phyloP scores from a whole-genome alignment of 2,329 filamentous ascomycete genomes.

The Calonectria hongkongensis region DNA sequence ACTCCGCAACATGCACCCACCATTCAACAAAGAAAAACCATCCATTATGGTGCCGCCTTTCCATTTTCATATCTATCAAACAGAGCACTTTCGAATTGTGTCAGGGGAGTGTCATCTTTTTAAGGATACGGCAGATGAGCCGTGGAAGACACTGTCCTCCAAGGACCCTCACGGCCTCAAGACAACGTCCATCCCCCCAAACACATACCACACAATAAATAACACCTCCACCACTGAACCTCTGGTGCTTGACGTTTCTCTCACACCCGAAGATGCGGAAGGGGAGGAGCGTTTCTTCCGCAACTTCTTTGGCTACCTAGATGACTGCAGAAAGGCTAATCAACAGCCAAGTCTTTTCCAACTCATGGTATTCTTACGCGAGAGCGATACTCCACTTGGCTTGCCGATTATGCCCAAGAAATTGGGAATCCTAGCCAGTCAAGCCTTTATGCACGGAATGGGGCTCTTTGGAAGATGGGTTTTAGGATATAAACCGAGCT shows the following conservation, averaged over 20 bases:
- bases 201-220: constrained; percentile 29
- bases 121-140: constrained; percentile 17
- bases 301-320: constrained; percentile 32
- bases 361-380: constrained; percentile 16
- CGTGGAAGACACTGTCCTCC: constrained; percentile 22
- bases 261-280: constrained; percentile 24
- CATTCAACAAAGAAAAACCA: constrained; percentile 19
- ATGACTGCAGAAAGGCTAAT: constrained; percentile 25
- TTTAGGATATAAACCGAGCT: constrained; percentile 20
- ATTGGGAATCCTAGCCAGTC: constrained; percentile 12
- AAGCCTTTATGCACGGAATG: constrained; percentile 29
- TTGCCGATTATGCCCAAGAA: neutral
- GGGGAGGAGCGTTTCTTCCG: constrained; percentile 26
- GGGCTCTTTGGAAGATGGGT: constrained; percentile 24
- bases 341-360: constrained; percentile 25
- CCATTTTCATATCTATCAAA: constrained; percentile 26
- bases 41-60: constrained; percentile 22
- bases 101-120: constrained; percentile 21
- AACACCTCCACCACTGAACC: constrained; percentile 25
- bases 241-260: constrained; percentile 13
- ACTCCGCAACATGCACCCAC: constrained; percentile 15
- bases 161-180: constrained; percentile 17
- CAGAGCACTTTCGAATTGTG: constrained; percentile 24
- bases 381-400: constrained; percentile 17
- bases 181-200: constrained; percentile 22